Base-by-base conservation (phyloP, 129 eudicot species). In the Centaurea solstitialis region DNA sequence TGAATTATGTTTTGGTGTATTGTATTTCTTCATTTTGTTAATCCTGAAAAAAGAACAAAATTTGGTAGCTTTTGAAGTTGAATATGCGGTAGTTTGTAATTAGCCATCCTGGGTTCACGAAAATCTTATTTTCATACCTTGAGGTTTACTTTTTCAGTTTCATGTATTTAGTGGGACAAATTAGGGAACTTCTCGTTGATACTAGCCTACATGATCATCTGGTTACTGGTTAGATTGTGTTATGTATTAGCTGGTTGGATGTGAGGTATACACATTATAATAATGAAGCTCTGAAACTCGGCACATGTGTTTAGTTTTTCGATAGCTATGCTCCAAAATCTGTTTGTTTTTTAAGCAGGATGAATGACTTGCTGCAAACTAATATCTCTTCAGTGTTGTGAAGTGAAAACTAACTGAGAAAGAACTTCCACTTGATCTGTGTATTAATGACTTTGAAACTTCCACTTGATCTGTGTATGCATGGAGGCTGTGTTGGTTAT, bases 121-220 rank as follows among this genome's bases (percentile, higher is more conserved):
- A 76, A 76, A 5, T 12, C 61, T 6, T 64, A 40, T 76, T 30
- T 21, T 9, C n/a, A 76, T 15, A 62, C 72, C 47, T 5, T 15
- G 67, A 71, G 53, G 72, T 70, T 61, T 17, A 57, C 33, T 23
- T 71, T 79, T 26, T 17, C 62, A 76, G 80, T 37, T 59, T 80
- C 30, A 37, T 72, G 45, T 72, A 57, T 59, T 72, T 13, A 80
- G 64, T 18, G 15, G 21, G 41, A 59, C 24, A 80, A 38, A 72
- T 59, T 80, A 59, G 43, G 2, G 40, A 59, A 39, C 5, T 37
- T 71, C 18, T 8, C 59, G 70, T 12, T 67, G 70, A 62, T 76
- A 76, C 20, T 59, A 11, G 45, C 57, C 33, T 37, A 61, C 6
- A 62, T 76, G 79, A 76, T 62, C 40, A 53, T 53, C 64, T 53